A percentile compares a stretch with the other conserved stretches of the same genome.
Evolutionary conservation across 768 basidiomycete genomes (phyloP).

Genomic region (Strobilomyces dryophilus): DNA sequence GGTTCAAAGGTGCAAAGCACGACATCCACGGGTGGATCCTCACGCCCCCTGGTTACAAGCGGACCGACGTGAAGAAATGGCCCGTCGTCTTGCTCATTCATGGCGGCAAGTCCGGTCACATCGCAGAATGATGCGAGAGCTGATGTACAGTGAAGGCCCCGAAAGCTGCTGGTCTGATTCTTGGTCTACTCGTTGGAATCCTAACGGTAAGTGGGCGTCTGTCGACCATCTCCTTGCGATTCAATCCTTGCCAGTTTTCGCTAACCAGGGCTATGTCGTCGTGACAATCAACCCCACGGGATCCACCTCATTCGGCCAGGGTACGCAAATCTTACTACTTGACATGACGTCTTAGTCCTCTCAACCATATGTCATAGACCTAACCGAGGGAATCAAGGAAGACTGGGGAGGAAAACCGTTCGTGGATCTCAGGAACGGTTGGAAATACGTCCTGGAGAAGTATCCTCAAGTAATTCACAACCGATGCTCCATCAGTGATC

Average conservation of each 20-base stretch:
- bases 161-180: conserved; percentile 87
- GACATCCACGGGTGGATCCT: conserved; percentile 82
- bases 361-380: conserved; percentile 38
- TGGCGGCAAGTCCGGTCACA: conserved; percentile 43
- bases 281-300: conserved; percentile 92
- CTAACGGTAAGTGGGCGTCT: conserved; percentile 48
- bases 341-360: background rate
- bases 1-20: conserved; percentile 81
- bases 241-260: conserved; percentile 51
- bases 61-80: conserved; percentile 66
- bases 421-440: conserved; percentile 69
- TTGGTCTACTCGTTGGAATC: conserved; percentile 94
- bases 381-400: conserved; percentile 75
- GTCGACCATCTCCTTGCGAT: background rate
- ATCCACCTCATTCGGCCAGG: conserved; percentile 89
- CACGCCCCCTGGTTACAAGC: conserved; percentile 74
- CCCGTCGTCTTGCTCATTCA: conserved; percentile 81
- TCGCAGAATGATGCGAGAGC: background rate
- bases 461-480: conserved; percentile 58
- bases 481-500: background rate
- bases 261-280: conserved; percentile 85
- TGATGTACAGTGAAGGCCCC: conserved; percentile 41
- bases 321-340: conserved; percentile 29
- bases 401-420: conserved; percentile 90
- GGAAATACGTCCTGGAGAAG: conserved; percentile 61